These are phyloP conservation scores for Sanguinoderma infundibulare DNA, from an alignment of 1,284 basidiomycete species.

Conservation along the genomic window DNA sequence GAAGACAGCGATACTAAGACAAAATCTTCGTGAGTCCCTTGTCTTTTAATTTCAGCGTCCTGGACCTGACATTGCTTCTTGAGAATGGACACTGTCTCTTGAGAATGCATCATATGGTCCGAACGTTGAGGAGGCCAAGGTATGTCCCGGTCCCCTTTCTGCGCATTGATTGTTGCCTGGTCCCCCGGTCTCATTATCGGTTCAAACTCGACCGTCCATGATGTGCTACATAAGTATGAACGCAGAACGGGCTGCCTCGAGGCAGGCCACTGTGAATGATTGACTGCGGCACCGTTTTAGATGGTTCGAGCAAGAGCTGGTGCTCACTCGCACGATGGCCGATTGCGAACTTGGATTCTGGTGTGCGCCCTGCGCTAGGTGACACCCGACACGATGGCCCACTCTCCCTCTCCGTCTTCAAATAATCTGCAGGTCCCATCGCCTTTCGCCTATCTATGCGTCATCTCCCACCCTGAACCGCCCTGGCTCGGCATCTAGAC, in stretches of 20 bases:
- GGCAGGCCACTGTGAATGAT: not conserved
- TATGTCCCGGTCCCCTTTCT: no score
- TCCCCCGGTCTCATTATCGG: no score
- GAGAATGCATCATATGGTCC: no score
- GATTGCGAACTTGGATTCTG: not conserved
- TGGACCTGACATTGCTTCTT: no score
- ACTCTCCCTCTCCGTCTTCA: slow-evolving; percentile 6
- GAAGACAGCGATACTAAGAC: no score
- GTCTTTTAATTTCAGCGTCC: no score
- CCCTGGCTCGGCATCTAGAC: slow-evolving; percentile 46
- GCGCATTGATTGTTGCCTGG: no score
- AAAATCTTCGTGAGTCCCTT: no score
- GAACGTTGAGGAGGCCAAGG: no score
- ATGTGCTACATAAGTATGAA: not conserved
- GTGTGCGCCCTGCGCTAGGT: not conserved
- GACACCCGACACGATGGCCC: not conserved
- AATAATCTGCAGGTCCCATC: slow-evolving; percentile 20
- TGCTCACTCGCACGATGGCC: not conserved
- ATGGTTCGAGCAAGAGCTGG: not conserved
- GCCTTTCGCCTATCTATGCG: slow-evolving; percentile 36
- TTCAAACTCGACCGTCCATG: not conserved
- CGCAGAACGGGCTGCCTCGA: not conserved
- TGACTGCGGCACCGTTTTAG: not conserved
- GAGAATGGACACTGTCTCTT: no score
- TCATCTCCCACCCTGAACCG: slow-evolving; percentile 41